Percentiles rank a stretch among this genome's conserved stretches.
Evolutionary conservation across 768 basidiomycete species (phyloP).

Genomic region (Leccinellum albellum): DNA sequence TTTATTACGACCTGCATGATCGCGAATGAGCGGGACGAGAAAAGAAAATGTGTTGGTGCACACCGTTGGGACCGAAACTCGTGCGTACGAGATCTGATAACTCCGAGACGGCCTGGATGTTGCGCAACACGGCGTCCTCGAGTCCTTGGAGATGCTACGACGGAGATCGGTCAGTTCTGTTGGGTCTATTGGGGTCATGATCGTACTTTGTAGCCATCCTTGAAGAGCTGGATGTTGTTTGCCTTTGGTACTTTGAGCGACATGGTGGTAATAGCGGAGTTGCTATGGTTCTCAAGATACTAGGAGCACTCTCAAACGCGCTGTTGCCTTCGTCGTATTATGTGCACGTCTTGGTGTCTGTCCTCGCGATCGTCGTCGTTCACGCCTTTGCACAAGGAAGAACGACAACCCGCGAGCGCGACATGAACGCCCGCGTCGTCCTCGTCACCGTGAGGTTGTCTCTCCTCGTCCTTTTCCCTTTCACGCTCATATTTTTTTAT

Average conservation of each 20-base stretch:
- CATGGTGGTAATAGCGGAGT: constrained; percentile 45
- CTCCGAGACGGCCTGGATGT: constrained; percentile 95
- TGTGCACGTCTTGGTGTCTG: constrained; percentile 44
- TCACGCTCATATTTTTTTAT: neutral
- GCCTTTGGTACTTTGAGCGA: constrained; percentile 92
- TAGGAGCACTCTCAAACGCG: too few relatives aligned
- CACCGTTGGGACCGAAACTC: constrained; percentile 94
- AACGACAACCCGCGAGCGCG: constrained; percentile 67
- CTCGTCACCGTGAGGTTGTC: constrained; percentile 59
- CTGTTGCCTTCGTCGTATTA: constrained; percentile 59
- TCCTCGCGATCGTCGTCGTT: constrained; percentile 45
- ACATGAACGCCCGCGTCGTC: constrained; percentile 67
- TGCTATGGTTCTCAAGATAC: constrained; percentile 53
- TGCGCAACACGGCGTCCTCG: constrained; percentile 95
- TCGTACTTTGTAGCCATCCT: constrained; percentile 90
- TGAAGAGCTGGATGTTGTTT: constrained; percentile 88
- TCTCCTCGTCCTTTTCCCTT: neutral
- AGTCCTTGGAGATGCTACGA: constrained; percentile 76
- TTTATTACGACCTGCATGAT: constrained; percentile 80
- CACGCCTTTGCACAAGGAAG: constrained; percentile 66
- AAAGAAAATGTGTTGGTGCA: neutral
- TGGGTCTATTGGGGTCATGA: neutral
- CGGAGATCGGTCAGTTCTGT: constrained; percentile 3
- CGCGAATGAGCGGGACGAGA: constrained; percentile 3
- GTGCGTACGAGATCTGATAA: constrained; percentile 93